Base-by-base conservation (phyloP, 805 yeast species). In the Candida multigemmis region DNA sequence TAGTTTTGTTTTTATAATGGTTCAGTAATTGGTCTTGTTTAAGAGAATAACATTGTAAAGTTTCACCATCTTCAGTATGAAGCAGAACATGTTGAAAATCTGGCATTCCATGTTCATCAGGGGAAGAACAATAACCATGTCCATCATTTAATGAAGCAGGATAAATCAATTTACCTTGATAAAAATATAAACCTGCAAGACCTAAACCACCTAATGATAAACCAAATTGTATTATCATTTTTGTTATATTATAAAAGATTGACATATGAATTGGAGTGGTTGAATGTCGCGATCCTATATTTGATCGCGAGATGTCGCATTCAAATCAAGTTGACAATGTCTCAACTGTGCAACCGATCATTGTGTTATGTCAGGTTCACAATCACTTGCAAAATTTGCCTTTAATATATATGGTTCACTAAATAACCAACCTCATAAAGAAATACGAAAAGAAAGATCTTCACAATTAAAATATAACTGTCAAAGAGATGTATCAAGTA, bases 111-210 rank as follows among this genome's bases (percentile, higher is more conserved):
- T 67, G 74, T 26, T 60, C 61, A 36, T 69, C 83, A 0, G 98
- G 98, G 1, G 81, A 79, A 19, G 80, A 86, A 6, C 87, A 91
- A 41, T 53, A 18, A 37, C 70, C 60, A 68, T 70, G 61, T 3
- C 89, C 94, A 28, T 76, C 80, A 34, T 86, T 85, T 25, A 85
- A 63, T 35, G 69, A 62, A 3, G 94, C 71, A 1, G 97, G 96
- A 46, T 89, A 89, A n/a, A 89, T 76, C 26, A 91, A 47, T 20
- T 60, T 58, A 27, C 63, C 57, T 47, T 86, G 95, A 46, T 56
- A 74, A 9, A 62, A 44, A 50, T 81, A 81, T 13, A 81, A 48
- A 1, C 74, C 74, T 4, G 63, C 40, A 14, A 77, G 50, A 4
- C 65, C 65, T 4, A 66, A 41, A 1, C 65, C 50, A 0, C 72